These are phyloP conservation scores for Cotoneaster glaucophyllus DNA, from an alignment of 306 rosid genomes.

Conservation along the genomic window DNA sequence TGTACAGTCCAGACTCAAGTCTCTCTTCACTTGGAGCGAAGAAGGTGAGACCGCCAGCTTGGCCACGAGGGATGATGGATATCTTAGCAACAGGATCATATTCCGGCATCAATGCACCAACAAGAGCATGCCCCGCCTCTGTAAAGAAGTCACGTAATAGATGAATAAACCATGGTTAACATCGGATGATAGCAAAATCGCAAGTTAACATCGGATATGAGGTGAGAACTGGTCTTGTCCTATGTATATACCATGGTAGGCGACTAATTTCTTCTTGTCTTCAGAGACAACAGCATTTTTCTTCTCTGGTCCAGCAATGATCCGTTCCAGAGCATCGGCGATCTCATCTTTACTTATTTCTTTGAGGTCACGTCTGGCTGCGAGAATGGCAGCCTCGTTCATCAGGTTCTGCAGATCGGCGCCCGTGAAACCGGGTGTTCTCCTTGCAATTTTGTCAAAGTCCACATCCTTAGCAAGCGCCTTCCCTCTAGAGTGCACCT, in stretches of 20 bases:
- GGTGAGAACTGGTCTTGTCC: not conserved
- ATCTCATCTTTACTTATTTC: slow-evolving; percentile 99
- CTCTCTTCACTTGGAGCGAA: slow-evolving; percentile 68
- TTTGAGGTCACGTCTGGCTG: slow-evolving; percentile 96
- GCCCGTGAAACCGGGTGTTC: slow-evolving; percentile 95
- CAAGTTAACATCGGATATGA: not conserved
- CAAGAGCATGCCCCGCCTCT: slow-evolving; percentile 97
- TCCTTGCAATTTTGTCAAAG: slow-evolving; percentile 88
- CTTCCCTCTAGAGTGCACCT: slow-evolving; percentile 88
- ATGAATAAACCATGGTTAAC: not conserved
- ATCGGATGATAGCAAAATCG: not conserved
- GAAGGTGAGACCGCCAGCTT: slow-evolving; percentile 64
- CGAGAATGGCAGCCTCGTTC: slow-evolving; percentile 99
- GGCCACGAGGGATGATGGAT: slow-evolving; percentile 93
- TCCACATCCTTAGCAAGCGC: slow-evolving; percentile 94
- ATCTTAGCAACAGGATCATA: slow-evolving; percentile 88
- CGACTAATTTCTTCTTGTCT: slow-evolving; percentile 93
- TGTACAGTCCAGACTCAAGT: slow-evolving; percentile 72
- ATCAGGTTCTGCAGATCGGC: slow-evolving; percentile 81
- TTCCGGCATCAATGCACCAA: slow-evolving; percentile 67
- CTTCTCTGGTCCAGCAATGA: slow-evolving; percentile 99
- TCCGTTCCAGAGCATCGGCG: slow-evolving; percentile 92
- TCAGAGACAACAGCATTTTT: slow-evolving; percentile 96
- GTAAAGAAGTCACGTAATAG: slow-evolving; percentile 19
- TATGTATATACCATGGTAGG: slow-evolving; percentile 46